Base-by-base conservation (phyloP, 768 basidiomycete species). In the Kwoniella dendrophila region DNA sequence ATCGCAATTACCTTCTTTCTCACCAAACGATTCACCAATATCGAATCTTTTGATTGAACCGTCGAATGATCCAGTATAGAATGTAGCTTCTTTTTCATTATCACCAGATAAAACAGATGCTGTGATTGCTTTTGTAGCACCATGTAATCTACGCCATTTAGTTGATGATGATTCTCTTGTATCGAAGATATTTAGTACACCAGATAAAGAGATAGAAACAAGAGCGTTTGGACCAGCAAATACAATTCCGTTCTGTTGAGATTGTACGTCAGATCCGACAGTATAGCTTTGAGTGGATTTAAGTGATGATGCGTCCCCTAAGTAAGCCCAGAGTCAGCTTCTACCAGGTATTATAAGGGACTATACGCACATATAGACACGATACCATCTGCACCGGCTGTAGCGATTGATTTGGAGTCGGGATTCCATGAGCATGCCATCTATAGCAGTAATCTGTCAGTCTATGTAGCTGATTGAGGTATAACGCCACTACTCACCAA, bases 191-290 rank as follows among this genome's bases (percentile, higher is more conserved):
- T 88, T 90, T 56, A 98, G 82, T 57, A 86, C 84, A 14, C 94
- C 92, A 0, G 85, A 86, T 67, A 95, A 80, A 0, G 92, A 92
- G 27, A 97, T 81, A 3, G 91, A 93, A 36, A 91, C 86, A 54
- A 96, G 85, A 59, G 86, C 84, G 55, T 83, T 83, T 32, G 84
- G 81, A 41, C 84, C 85, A 54, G 83, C 87, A 90, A 91, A 96
- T n/a, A 86, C 85, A 67, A 88, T 89, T 29, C 94, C 94, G 27
- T 80, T 79, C 81, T 97, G 94, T 74, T 97, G 94, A 67, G 89
- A 80, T 29, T 83, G 81, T 29, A 95, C 80, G n/a, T 86, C 88
- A 34, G 85, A 79, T 11, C 90, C 92, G 20, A 93, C 78, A 0
- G 83, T 84, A 86, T 89, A 94, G 1, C 85, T 85, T 16, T 82